Conservation (phyloP, 192 early-diverging fungal species). For the Coemansia sp. region DNA sequence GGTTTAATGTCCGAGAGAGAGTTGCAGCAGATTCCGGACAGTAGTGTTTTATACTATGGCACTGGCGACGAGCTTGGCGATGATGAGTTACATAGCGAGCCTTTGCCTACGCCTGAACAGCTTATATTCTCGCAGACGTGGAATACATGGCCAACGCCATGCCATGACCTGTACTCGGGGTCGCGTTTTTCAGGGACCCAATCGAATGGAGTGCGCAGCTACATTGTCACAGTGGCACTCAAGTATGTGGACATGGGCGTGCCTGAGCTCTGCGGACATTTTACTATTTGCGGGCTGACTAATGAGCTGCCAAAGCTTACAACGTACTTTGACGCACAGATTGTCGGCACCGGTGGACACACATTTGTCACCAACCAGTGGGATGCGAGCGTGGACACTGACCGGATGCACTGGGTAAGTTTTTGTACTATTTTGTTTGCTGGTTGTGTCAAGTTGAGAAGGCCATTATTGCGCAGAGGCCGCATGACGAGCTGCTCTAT, state of each 20-base stretch:
- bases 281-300: constrained; percentile 73
- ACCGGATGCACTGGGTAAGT: constrained; percentile 69
- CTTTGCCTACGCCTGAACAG: constrained; percentile 47
- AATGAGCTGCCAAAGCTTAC: constrained; percentile 66
- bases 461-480: neutral
- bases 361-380: constrained; percentile 73
- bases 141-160: constrained; percentile 55
- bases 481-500: too few relatives aligned
- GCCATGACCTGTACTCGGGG: constrained; percentile 55
- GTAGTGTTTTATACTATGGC: neutral
- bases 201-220: constrained; percentile 50
- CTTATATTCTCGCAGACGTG: constrained; percentile 51
- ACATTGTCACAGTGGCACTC: constrained; percentile 36
- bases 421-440: neutral
- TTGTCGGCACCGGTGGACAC: constrained; percentile 62
- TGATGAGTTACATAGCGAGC: constrained; percentile 29
- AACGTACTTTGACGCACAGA: constrained; percentile 77
- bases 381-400: constrained; percentile 69
- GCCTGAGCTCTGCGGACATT: constrained; percentile 70
- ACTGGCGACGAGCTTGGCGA: constrained; percentile 10
- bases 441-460: neutral
- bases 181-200: constrained; percentile 48
- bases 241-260: constrained; percentile 64
- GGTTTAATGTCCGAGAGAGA: neutral
- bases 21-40: neutral